Evolutionary conservation across 2,329 filamentous ascomycete genomes (phyloP), one percentile per base, ranked within the genome.

Genomic region (Fonsecaea pugnacius): DNA sequence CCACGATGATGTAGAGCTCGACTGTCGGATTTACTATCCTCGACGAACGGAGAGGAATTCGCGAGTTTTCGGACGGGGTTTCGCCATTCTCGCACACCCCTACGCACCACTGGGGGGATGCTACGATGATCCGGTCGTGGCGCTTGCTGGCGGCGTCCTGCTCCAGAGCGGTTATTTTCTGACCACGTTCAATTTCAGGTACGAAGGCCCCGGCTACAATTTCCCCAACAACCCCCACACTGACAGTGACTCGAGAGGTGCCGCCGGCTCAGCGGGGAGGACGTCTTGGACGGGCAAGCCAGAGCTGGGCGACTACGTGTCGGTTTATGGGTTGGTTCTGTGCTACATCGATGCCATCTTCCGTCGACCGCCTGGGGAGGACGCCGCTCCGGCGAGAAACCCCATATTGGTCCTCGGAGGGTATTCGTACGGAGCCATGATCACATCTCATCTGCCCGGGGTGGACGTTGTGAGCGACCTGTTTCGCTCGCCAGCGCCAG

Each of bases 121-220:
- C 75, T 95, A 88, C 73, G 91, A 98, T 74, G 93, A 98, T 74
- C 84, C 85, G 0, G 83, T 96, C 0, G 89, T 98, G 1, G 82
- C 85, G n/a, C 80, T 86, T 8, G 78, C 90, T 2, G 86, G 85
- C 0, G 79, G 80, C 1, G 84, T 89, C 63, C 80, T 96, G 52
- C 75, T 96, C n/a, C 79, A 83, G 4, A 78, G 82, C 58, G 91
- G 91, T 1, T 96, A 87, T 72, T 75, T 96, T 1, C 89, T 97
- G 2, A 89, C 85, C 7, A 96, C 92, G 0, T 97, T 98, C 77
- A 97, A 98, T 73, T 97, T 98, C 75, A 85, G 93, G 90, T 93
- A 79, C 24, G 52, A 8, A 14, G 24, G 1, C 12, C 18, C 40
- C 9, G n/a, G 40, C n/a, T 8, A 10, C 21, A 4, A 10, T 27